Evolutionary conservation across 768 basidiomycete genomes (phyloP).

Genomic region (Mycena amicta): DNA sequence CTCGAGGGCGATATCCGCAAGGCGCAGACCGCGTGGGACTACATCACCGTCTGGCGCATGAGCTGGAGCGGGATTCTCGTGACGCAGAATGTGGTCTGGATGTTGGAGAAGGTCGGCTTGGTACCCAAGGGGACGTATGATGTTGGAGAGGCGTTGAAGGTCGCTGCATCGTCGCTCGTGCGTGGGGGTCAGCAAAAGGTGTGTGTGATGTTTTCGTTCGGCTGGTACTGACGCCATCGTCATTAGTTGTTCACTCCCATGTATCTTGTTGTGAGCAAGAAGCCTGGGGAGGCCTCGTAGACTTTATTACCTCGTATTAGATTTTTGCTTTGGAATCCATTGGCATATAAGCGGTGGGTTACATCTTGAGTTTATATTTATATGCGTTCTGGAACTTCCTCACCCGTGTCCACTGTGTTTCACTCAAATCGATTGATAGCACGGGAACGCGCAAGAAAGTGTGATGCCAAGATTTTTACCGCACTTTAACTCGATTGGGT

Average conservation of each 20-base stretch:
- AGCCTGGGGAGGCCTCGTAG: slow-evolving; percentile 23
- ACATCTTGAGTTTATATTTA: too few species aligned
- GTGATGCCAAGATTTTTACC: too few species aligned
- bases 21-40: slow-evolving; percentile 66
- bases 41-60: not conserved
- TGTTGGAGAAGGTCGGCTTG: too few species aligned
- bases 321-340: too few species aligned
- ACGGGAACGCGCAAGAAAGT: too few species aligned
- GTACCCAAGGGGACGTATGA: too few species aligned
- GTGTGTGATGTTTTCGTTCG: not conserved
- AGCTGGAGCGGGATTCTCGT: too few species aligned
- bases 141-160: slow-evolving; percentile 48
- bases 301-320: not conserved
- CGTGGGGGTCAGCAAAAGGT: slow-evolving; percentile 67
- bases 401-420: too few species aligned
- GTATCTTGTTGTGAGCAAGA: slow-evolving; percentile 49
- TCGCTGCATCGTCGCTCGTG: slow-evolving; percentile 59
- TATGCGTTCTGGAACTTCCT: too few species aligned
- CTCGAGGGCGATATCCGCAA: slow-evolving; percentile 91
- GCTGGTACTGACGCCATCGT: not conserved
- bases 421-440: too few species aligned
- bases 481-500: too few species aligned
- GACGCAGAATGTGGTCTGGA: not conserved
- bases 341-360: too few species aligned
- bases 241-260: slow-evolving; percentile 64